Evolutionary conservation across 805 yeast genomes (phyloP).

Genomic region (Ogataea chonburiensis): DNA sequence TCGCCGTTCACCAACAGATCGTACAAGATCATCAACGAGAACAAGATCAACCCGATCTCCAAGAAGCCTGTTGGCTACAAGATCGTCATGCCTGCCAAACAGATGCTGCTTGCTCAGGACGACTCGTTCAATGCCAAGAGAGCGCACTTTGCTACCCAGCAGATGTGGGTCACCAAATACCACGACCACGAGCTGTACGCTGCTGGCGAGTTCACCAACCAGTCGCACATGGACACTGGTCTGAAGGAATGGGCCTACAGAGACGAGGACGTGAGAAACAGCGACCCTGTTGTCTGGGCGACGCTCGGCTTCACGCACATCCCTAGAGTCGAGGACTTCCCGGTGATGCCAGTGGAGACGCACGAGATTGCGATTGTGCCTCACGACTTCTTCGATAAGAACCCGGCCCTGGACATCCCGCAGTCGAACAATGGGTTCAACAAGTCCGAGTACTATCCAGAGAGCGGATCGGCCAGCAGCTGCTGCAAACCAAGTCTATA

Average conservation of each 20-base stretch:
- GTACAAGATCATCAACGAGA: conserved; percentile 73
- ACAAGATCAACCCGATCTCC: conserved; percentile 64
- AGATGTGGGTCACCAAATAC: conserved; percentile 80
- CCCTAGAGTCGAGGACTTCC: conserved; percentile 84
- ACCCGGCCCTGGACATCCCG: conserved; percentile 79
- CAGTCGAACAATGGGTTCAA: conserved; percentile 66
- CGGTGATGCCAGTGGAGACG: conserved; percentile 84
- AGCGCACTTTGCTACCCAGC: conserved; percentile 77
- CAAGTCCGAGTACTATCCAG: conserved; percentile 48
- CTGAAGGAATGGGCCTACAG: conserved; percentile 70
- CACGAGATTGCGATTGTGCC: conserved; percentile 69
- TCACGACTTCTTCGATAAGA: conserved; percentile 69
- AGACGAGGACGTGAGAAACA: conserved; percentile 65
- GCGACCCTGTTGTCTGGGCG: conserved; percentile 78
- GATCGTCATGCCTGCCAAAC: conserved; percentile 70
- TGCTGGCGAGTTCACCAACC: conserved; percentile 86
- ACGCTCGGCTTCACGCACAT: conserved; percentile 80
- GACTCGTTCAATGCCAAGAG: conserved; percentile 65
- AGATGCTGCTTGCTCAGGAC: conserved; percentile 67
- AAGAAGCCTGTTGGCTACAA: conserved; percentile 76
- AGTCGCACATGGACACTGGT: conserved; percentile 72
- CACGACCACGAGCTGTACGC: conserved; percentile 70
- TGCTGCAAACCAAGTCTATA: conserved; percentile 27
- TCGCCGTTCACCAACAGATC: conserved; percentile 75
- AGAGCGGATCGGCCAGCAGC: conserved; percentile 30